Base-by-base conservation (phyloP, 768 basidiomycete genomes). In the Rhodosporidiobolus sp. region DNA sequence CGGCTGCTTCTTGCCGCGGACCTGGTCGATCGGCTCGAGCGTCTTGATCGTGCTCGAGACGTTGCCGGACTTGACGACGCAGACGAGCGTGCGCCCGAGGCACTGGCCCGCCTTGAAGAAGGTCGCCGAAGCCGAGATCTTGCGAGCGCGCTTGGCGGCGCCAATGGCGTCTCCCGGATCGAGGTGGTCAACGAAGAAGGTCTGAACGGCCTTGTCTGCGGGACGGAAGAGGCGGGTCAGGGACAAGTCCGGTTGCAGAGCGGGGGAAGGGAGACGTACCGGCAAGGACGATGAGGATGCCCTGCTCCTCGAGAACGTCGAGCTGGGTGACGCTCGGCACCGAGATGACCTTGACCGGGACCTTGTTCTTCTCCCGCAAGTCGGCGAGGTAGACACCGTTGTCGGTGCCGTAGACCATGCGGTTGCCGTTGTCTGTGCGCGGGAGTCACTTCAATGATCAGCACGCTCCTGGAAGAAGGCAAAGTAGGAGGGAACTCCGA, bases 51-150 rank as follows among this genome's bases (percentile, higher is more conserved):
- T 96, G 30, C 95, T 98, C 76, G 92, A 97, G 26, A 93, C 95
- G 64, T 92, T 92, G 74, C 90, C 92, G 2, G 92, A 91, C 83
- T 98, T 99, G 79, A 98, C 95, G 57, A 98, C 90, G 79, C 96
- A 98, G 59, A 99, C 93, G 19, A 99, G 86, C 26, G 91, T 91
- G 69, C 89, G 87, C 49, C 91, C 92, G 34, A 98, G 85, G 79
- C 95, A 99, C 55, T 89, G 86, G 0, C 96, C 96, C 16, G 92
- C 90, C 82, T 98, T 98, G 87, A 99, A 98, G 83, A 98, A 98
- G 4, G 92, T 90, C 0, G 94, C 98, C 80, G 97, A 94, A 0
- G 92, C 90, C 0, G 95, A 91, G 78, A 98, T 93, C 68, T 92
- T 87, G 82, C 96, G 96, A 3, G 92, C 94, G 19, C 94, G 88